Percentiles rank a stretch among this genome's conserved stretches.
phyloP scores from a whole-genome alignment of 768 basidiomycete genomes.

The Mycena floridula region DNA sequence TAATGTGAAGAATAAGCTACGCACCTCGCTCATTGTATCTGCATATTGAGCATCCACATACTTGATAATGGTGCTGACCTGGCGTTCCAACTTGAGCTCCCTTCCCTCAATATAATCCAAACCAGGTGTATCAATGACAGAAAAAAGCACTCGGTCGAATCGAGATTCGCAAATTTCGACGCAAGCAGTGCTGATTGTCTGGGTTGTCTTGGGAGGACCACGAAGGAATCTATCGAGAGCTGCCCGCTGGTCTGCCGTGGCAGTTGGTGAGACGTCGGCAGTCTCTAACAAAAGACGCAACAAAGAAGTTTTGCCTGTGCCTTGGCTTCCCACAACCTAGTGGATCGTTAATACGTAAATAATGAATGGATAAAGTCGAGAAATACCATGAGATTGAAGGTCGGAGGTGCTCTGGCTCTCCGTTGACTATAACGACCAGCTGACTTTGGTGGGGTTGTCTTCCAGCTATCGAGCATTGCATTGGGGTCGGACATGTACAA shows the following conservation, averaged over 20 bases:
- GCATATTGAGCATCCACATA: constrained; percentile 79
- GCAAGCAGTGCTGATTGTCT: constrained; percentile 58
- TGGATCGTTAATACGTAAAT: constrained; percentile 4
- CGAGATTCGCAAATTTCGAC: constrained; percentile 82
- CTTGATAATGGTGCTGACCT: constrained; percentile 67
- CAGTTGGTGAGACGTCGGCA: constrained; percentile 71
- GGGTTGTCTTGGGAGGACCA: constrained; percentile 54
- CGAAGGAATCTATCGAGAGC: constrained; percentile 62
- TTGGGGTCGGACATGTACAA: constrained; percentile 64
- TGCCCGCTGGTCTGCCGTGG: constrained; percentile 68
- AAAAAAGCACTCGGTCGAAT: constrained; percentile 71
- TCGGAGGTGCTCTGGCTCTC: constrained; percentile 60
- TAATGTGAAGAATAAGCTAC: constrained; percentile 14
- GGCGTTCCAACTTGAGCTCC: constrained; percentile 74
- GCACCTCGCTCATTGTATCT: constrained; percentile 82
- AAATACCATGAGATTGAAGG: constrained; percentile 82
- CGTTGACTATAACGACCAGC: constrained; percentile 54
- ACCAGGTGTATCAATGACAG: constrained; percentile 83
- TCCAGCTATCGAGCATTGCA: constrained; percentile 56
- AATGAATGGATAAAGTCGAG: constrained; percentile 4
- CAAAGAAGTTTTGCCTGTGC: constrained; percentile 82
- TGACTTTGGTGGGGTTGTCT: constrained; percentile 29
- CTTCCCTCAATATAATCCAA: constrained; percentile 68
- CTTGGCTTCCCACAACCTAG: constrained; percentile 74
- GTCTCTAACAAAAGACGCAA: constrained; percentile 78